Base-by-base conservation (phyloP, 2,329 filamentous ascomycete genomes). In the Dryadomyces sulphureus region DNA sequence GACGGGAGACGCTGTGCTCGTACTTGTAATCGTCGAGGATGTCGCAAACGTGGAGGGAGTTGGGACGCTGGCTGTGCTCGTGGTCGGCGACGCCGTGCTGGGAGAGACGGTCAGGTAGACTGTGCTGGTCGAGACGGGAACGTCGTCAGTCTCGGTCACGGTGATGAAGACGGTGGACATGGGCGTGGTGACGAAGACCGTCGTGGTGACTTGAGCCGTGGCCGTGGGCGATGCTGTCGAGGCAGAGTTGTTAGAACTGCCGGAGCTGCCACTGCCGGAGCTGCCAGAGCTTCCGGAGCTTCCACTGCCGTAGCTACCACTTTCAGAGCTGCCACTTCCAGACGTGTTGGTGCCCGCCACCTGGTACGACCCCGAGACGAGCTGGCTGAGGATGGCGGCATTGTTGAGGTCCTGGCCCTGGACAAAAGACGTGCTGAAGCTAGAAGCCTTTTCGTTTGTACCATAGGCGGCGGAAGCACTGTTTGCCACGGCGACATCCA, bases 361-460 rank as follows among this genome's bases (percentile, higher is more conserved):
- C 44, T 67, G 59, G 52, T 66, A 74, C 54, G 64, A 62, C 50
- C 60, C 64, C 30, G 52, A 49, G 11, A 45, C 48, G 56, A 73
- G 65, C 59, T 74, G 69, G 4, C 55, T 54, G 48, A 63, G 55
- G 50, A 73, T 65, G 39, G 65, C 71, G 22, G 62, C 64, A 46
- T 55, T 58, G 55, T 65, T 65, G 45, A 67, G 58, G 54, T 68
- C 59, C 48, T 65, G 62, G 38, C 62, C 55, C 2, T 58, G 48
- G 42, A 58, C 53, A 49, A 62, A 71, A 19, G 50, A 41, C 41
- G 56, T 51, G 3, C 45, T 53, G 27, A 42, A 50, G 32, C 22
- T 21, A 30, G 19, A 27, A 2, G 45, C 38, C 32, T 45, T 40
- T 3, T 41, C 41, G n/a, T 21, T 53, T 4, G 43, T 52, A 24